Conservation (phyloP, 495 filamentous ascomycete genomes). For the Pseudotulostoma volvatum region DNA sequence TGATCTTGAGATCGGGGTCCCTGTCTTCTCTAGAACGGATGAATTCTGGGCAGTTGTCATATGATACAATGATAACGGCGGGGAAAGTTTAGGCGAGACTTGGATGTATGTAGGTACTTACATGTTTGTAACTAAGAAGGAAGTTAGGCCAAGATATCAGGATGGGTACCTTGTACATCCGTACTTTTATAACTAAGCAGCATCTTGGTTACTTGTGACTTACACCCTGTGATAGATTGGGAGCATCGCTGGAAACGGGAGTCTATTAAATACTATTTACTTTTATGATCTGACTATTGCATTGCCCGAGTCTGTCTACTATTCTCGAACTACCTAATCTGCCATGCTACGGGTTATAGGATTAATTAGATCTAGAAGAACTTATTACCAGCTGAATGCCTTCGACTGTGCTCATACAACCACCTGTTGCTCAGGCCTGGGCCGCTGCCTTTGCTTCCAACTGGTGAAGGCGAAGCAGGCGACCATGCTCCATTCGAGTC, state of each 20-base stretch:
- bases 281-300: too few relatives aligned
- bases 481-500: constrained; percentile 28
- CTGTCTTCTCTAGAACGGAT: constrained; percentile 2
- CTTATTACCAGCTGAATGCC: constrained; percentile 28
- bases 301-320: too few relatives aligned
- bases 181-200: too few relatives aligned
- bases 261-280: too few relatives aligned
- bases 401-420: constrained; percentile 62
- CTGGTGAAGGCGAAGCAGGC: constrained; percentile 47
- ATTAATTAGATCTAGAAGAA: too few relatives aligned
- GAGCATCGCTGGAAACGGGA: too few relatives aligned
- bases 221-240: too few relatives aligned
- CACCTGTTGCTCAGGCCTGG: constrained; percentile 75
- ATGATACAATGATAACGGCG: constrained; percentile 2
- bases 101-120: constrained; percentile 11
- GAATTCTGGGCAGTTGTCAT: constrained; percentile 4
- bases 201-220: too few relatives aligned
- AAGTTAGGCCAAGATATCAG: too few relatives aligned
- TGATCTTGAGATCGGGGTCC: constrained; percentile 9
- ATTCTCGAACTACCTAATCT: too few relatives aligned
- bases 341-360: too few relatives aligned
- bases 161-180: too few relatives aligned
- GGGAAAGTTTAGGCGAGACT: constrained; percentile 4
- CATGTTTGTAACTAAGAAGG: constrained; percentile 3
- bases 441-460: constrained; percentile 44